A percentile compares a stretch with the other conserved stretches of the same genome.
Evolutionary conservation across 2,329 filamentous ascomycete species (phyloP).

Genomic region (Furcasterigmium furcatum): DNA sequence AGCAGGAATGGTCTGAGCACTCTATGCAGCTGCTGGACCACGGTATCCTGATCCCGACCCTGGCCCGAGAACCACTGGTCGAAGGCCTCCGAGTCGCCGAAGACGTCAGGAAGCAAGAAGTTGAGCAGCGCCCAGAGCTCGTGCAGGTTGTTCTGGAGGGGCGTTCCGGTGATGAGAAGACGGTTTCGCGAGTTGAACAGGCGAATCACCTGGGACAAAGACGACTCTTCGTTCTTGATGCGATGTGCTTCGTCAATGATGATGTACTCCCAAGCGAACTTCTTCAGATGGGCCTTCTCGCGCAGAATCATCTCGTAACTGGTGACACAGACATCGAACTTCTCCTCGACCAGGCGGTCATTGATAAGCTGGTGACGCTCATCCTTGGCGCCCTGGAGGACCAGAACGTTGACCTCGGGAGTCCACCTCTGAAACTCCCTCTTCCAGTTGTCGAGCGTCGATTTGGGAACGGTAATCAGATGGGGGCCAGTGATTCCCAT

Average conservation of each 20-base stretch:
- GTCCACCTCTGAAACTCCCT: conserved; percentile 93
- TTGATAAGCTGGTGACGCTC: conserved; percentile 86
- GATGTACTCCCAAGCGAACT: conserved; percentile 99
- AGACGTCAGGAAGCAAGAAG: conserved; percentile 96
- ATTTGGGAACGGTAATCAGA: conserved; percentile 89
- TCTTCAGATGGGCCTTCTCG: conserved; percentile 91
- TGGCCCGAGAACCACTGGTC: conserved; percentile 97
- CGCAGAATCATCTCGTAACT: conserved; percentile 99
- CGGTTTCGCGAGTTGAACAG: conserved; percentile 95
- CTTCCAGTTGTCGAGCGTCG: conserved; percentile 97
- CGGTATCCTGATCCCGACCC: conserved; percentile 86
- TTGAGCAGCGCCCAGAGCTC: conserved; percentile 97
- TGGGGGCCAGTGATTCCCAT: conserved; percentile 89
- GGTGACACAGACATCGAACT: conserved; percentile 97
- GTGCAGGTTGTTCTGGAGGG: conserved; percentile 95
- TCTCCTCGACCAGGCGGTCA: conserved; percentile 85
- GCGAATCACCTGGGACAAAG: conserved; percentile 91
- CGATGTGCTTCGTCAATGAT: conserved; percentile 98
- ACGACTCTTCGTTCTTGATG: conserved; percentile 99
- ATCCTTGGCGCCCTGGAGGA: conserved; percentile 93
- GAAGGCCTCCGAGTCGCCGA: conserved; percentile 93
- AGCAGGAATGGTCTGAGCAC: conserved; percentile 91
- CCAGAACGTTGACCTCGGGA: conserved; percentile 89
- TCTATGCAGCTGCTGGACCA: conserved; percentile 92
- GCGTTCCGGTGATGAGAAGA: conserved; percentile 92